A percentile compares a stretch with the other conserved stretches of the same genome.
phyloP scores from a whole-genome alignment of 2,329 filamentous ascomycete species.

The Colletotrichum sp. region DNA sequence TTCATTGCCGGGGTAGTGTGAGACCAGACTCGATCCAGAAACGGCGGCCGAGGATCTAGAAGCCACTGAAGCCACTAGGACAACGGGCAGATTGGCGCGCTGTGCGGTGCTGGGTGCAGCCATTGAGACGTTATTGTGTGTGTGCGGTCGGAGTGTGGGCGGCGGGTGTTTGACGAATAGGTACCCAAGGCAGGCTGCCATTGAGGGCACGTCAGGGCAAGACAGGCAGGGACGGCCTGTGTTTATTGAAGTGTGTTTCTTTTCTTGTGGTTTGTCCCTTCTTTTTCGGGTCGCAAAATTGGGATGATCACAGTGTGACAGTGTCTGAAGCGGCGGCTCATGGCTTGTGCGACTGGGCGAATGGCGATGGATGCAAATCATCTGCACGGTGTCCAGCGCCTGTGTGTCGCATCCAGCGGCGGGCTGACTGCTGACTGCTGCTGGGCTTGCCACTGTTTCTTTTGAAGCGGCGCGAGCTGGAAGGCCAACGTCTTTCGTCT shows the following conservation, averaged over 20 bases:
- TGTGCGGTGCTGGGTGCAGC: background rate
- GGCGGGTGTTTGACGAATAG: background rate
- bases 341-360: background rate
- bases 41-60: slow-evolving; percentile 18
- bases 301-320: slow-evolving; percentile 4
- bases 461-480: background rate
- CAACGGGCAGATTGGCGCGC: slow-evolving; percentile 13
- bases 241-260: background rate
- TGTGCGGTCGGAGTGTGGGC: background rate
- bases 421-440: background rate
- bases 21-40: slow-evolving; percentile 16
- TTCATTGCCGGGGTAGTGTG: slow-evolving; percentile 4
- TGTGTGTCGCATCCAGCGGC: background rate
- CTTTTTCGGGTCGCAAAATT: background rate
- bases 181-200: background rate
- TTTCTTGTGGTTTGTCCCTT: background rate
- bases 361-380: background rate
- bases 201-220: background rate
- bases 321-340: background rate
- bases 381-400: background rate
- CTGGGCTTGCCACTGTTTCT: background rate
- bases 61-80: slow-evolving; percentile 18
- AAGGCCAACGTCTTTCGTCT: background rate
- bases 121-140: background rate
- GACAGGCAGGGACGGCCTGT: background rate